Evolutionary conservation across 2,329 filamentous ascomycete genomes (phyloP), one percentile per base, ranked within the genome.

Genomic region (Ceratocystis destructans): DNA sequence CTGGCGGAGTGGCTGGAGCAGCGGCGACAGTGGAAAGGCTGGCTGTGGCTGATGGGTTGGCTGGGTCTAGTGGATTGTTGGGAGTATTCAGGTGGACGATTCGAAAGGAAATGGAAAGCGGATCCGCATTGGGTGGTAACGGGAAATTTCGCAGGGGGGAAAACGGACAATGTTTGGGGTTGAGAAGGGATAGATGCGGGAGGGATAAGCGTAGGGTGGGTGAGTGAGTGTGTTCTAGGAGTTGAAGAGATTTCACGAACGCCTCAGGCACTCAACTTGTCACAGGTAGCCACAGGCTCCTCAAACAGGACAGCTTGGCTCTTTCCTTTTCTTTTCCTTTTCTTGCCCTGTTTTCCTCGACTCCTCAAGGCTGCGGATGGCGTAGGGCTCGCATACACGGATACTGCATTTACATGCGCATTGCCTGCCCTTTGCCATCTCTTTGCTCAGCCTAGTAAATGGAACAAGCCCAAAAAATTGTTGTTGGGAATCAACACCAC

Each of bases 61-160:
- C 22, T 37, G 15, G 55, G 22, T 41, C 37, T 5, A 15, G 10
- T 22, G 55, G 55, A 17, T 59, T 59, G 55, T 59, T 59, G 55
- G 55, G 55, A 59, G 55, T 65, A 37, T 53, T 33, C 62, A 41
- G 33, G 22, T 61, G 28, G 41, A 53, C 20, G 20, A 45, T 65
- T 64, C 44, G 44, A 64, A 66, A 66, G 63, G 64, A 64, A 61
- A 68, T 68, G 45, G 67, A 37, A 66, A 68, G 57, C 64, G 65
- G 57, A 62, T 62, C 61, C 50, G 48, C 20, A 41, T 33, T 64
- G 25, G 66, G 64, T 68, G 64, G 66, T 61, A 62, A 41, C 64
- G 61, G 67, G 63, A 68, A 45, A 67, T 65, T 33, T 64, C 64
- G 41, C 57, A 59, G 15, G 28, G 55, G 53, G 17, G 28, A 5